Base-by-base conservation (phyloP, 2,329 filamentous ascomycete genomes). In the Ceratocystis destructans region DNA sequence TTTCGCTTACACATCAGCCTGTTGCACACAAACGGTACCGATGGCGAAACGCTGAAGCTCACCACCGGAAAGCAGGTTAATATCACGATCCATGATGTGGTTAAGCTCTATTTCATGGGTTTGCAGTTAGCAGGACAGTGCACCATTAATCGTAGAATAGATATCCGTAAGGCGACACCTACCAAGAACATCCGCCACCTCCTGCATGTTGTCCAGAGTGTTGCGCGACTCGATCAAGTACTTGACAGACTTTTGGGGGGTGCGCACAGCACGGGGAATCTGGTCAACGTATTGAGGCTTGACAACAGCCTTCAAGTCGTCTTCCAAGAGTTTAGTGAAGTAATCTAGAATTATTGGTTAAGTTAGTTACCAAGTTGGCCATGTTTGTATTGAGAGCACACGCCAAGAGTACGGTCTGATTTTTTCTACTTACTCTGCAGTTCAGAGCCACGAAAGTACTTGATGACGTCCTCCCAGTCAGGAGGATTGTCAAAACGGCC, bases 221-320 rank as follows among this genome's bases (percentile, higher is more conserved):
- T 83, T 79, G 70, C 90, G 87, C 71, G 85, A 83, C 74, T 90
- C 83, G 70, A 99, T 87, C 70, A 97, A 83, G 68, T 81, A 81
- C 71, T 86, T 83, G 66, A 99, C 95, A 31, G 84, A 84, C 79
- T 91, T 91, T 71, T 92, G 82, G 55, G 88, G 79, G 22, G 87
- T 87, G 74, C 88, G 91, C 73, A 99, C 88, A 53, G 94, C 93
- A 76, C 88, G 90, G 69, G 94, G 94, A 70, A 99, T 93, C 79
- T 97, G 94, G 73, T 99, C 94, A 73, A 99, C 94, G 80, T 99
- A 96, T 79, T 99, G 95, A 67, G 94, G 94, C 83, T 99, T 99
- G 72, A 97, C 92, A 67, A 99, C 90, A 68, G 95, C 93, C 82
- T 96, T 96, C 71, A 99, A 82, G 73, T 99, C 86, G 76, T 99